Evolutionary conservation across 2,329 filamentous ascomycete genomes (phyloP), one percentile per base, ranked within the genome.

Genomic region (Pseudopithomyces chartarum): DNA sequence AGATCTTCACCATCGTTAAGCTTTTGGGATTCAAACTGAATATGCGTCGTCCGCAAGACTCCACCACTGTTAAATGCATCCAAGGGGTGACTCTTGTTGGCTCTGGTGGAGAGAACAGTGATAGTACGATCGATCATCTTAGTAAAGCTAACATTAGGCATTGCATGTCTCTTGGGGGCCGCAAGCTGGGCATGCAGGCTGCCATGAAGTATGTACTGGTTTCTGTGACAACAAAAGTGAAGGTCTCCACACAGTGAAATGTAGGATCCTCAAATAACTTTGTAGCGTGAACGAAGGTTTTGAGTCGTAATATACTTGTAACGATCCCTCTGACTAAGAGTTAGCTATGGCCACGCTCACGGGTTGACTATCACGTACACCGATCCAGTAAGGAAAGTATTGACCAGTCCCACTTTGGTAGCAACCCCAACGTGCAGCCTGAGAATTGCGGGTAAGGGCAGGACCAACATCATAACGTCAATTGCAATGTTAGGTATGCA

Each of bases 401-500:
- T 10, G 13, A 56, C 39, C 2, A 61, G 38, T 3, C 56, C 56
- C 17, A 59, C 44, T 33, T 59, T 61, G 7, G 17, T 22, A 4
- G 36, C 22, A 6, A 45, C 2, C 19, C n/a, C 32, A 7, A 57
- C 42, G 3, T 55, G 54, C 6, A 61, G 33, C 19, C 53, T 52
- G 3, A 26, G 51, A 2, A 61, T 32, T 3, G 56, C 45, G 8
- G 48, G 56, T 12, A 61, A 15, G 2, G 59, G 59, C 10, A 61
- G 42, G 3, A 57, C 39, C 20, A 61, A 19, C 32, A 61, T 23
- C n/a, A 57, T 38, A 4, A 61, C 19, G 38, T 61, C 59, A 6
- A 52, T 49, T n/a, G 56, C 5, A 12, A 59, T 49, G 20, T 52
- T 59, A 4, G 59, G 56, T 15, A 61, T 12, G 10, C 45, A 17